These are phyloP conservation scores for Funneliformis geosporum DNA, from an alignment of 192 early-diverging fungal species.

Conservation along the genomic window DNA sequence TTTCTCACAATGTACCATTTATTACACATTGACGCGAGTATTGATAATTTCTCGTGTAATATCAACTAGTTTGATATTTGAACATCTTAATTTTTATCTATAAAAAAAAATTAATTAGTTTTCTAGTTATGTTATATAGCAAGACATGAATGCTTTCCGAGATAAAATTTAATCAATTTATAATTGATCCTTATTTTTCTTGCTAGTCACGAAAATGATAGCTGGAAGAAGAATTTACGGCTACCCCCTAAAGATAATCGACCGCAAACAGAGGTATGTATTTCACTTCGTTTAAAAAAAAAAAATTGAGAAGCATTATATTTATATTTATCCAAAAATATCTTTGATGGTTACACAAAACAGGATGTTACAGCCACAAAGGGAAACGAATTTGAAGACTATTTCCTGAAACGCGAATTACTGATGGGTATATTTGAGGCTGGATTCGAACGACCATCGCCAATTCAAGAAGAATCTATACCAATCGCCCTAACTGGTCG, in stretches of 20 bases:
- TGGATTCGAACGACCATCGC: constrained; percentile 95
- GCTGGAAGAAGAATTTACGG: constrained; percentile 76
- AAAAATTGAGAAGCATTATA: not conserved
- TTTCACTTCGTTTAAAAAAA: not conserved
- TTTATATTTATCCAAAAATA: not conserved
- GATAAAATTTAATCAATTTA: not conserved
- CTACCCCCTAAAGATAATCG: constrained; percentile 85
- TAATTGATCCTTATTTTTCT: constrained; percentile 7
- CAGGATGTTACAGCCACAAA: constrained; percentile 94
- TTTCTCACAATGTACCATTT: not conserved
- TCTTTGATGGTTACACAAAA: not conserved
- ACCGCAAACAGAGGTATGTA: constrained; percentile 83
- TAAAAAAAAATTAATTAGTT: too few species aligned
- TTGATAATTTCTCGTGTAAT: not conserved
- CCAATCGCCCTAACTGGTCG: constrained; percentile 94
- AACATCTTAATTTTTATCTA: too few species aligned
- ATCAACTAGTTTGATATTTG: not conserved
- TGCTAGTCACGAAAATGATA: constrained; percentile 60
- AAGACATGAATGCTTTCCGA: not conserved
- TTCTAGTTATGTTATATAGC: too few species aligned
- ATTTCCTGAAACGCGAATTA: constrained; percentile 93
- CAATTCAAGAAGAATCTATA: constrained; percentile 99
- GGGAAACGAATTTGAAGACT: constrained; percentile 99
- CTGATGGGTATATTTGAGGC: constrained; percentile 99
- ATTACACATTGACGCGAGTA: not conserved